Evolutionary conservation across 192 early-diverging fungal species (phyloP).

Genomic region (Backusella australiensis): DNA sequence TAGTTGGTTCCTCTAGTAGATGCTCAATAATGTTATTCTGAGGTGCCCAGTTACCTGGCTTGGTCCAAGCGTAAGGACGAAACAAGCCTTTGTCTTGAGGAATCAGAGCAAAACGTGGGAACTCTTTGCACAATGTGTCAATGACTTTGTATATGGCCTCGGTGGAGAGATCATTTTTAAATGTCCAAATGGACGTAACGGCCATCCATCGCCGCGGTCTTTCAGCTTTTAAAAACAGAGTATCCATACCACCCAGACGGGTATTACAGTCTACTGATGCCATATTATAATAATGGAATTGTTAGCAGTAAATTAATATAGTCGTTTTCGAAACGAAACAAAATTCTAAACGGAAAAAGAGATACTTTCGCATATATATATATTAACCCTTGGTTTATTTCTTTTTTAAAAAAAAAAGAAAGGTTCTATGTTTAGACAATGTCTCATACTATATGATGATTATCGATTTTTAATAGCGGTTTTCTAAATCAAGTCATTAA

Average conservation of each 20-base stretch:
- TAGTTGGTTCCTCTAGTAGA: constrained; percentile 19
- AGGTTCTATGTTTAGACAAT: neutral
- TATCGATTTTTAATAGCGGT: neutral
- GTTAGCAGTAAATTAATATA: neutral
- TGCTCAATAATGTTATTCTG: neutral
- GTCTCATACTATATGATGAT: neutral
- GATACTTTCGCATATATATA: neutral
- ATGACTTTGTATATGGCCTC: constrained; percentile 3
- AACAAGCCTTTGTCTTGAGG: neutral
- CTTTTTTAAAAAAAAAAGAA: neutral
- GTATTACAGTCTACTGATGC: neutral
- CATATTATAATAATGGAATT: neutral
- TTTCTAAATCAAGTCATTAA: neutral
- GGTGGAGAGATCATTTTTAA: constrained; percentile 8
- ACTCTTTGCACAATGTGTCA: constrained; percentile 6
- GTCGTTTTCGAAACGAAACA: neutral
- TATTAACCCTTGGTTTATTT: neutral
- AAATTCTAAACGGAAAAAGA: neutral
- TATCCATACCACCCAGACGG: constrained; percentile 26
- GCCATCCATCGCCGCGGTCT: constrained; percentile 29
- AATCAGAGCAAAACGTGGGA: constrained; percentile 19
- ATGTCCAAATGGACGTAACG: constrained; percentile 26
- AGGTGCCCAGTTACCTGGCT: neutral
- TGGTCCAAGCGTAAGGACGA: constrained; percentile 3
- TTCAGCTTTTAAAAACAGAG: constrained; percentile 28